Base-by-base conservation (phyloP, 2,329 filamentous ascomycete species). In the Pyrenophora graminea region DNA sequence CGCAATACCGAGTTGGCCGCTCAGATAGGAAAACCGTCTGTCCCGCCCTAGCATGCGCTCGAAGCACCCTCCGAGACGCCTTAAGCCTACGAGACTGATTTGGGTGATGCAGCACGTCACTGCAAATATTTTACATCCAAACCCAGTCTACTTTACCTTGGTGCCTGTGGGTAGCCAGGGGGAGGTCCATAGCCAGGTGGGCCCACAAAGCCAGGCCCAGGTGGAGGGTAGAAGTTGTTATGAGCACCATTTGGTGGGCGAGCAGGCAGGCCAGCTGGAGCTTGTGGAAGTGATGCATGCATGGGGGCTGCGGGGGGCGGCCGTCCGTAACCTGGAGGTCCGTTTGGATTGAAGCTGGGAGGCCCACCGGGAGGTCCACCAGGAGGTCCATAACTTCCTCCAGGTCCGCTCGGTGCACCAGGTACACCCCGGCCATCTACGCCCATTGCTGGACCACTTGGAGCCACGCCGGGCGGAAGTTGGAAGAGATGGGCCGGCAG, bases 401-500 rank as follows among this genome's bases (percentile, higher is more conserved):
- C 73, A 25, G 77, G 75, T 5, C 71, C 73, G 50, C 68, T 69
- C 13, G 76, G 75, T 13, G 74, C 68, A 5, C 68, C 71, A 13
- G 66, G 70, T 18, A 69, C 65, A 48, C 71, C 60, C 27, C 66
- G 66, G 19, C 61, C 59, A 48, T 68, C 64, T 18, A 64, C 67
- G 53, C 75, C 67, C 67, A 80, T 77, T 18, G 51, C 37, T 25
- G 72, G 73, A 18, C 55, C 59, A 12, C 23, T 43, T 3, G 62
- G 79, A 68, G 50, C 61, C 51, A 57, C 58, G 2, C 54, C 37
- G 15, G 67, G 48, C 7, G 67, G 64, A 27, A 64, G 56, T 41
- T 75, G 79, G 62, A 92, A 83, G 61, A 95, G 86, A 52, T 86
- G 88, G 4, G 89, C 83, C 1, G 90, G 89, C 44, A 94, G 77